Evolutionary conservation across 2,329 filamentous ascomycete genomes (phyloP).

Genomic region (Trichoderma sp.): DNA sequence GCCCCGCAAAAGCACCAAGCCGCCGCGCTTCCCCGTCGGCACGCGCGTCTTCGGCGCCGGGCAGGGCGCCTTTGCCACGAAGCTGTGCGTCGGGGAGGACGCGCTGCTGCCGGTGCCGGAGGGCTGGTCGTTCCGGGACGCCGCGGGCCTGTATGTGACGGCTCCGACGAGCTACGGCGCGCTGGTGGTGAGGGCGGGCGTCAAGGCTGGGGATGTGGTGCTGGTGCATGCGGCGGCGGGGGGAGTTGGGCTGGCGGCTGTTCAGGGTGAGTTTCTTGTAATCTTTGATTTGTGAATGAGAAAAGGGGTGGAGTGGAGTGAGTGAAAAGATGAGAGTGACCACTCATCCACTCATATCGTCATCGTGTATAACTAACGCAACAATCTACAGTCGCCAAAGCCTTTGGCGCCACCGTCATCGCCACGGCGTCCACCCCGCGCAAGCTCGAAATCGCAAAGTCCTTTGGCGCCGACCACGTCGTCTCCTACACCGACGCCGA

Average conservation of each 20-base stretch:
- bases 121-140: slow-evolving; percentile 83
- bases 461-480: slow-evolving; percentile 83
- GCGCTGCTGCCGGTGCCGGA: slow-evolving; percentile 73
- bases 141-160: slow-evolving; percentile 88
- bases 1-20: slow-evolving; percentile 54
- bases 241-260: slow-evolving; percentile 86
- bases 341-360: neutral
- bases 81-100: slow-evolving; percentile 68
- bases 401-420: slow-evolving; percentile 87
- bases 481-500: slow-evolving; percentile 72
- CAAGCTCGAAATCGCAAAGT: slow-evolving; percentile 77
- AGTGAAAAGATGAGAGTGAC: neutral
- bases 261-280: slow-evolving; percentile 61
- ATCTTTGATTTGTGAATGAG: neutral
- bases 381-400: slow-evolving; percentile 85
- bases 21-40: slow-evolving; percentile 70
- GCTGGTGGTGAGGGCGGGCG: slow-evolving; percentile 74
- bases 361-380: neutral
- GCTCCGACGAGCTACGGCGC: slow-evolving; percentile 88
- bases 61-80: slow-evolving; percentile 85
- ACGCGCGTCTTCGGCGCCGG: slow-evolving; percentile 83
- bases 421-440: slow-evolving; percentile 82
- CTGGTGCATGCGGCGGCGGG: slow-evolving; percentile 91
- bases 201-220: slow-evolving; percentile 82
- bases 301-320: neutral